Conservation (phyloP, 164 flowering plant genomes). For the Aristolochia contorta region DNA sequence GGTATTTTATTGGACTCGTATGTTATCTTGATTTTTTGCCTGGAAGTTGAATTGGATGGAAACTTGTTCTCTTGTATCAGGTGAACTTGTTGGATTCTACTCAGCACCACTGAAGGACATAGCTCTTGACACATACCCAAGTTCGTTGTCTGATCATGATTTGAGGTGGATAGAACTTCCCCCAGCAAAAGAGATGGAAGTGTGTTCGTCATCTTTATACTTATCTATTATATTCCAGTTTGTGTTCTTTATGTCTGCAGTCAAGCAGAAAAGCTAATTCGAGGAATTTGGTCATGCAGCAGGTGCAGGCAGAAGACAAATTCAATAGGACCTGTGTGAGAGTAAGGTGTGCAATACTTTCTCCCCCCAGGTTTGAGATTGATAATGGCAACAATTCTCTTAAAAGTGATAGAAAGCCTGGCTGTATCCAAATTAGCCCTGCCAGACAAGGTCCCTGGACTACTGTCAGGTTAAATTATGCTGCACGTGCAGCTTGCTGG, state of each 20-base stretch:
- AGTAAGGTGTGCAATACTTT: constrained; percentile 50
- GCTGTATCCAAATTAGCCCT: constrained; percentile 83
- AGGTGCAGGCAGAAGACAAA: constrained; percentile 15
- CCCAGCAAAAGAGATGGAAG: constrained; percentile 31
- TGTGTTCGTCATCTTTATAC: not conserved
- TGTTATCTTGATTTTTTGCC: too few species aligned
- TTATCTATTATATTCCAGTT: not conserved
- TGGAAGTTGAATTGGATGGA: too few species aligned
- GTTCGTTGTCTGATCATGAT: constrained; percentile 18
- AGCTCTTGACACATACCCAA: constrained; percentile 19
- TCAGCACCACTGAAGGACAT: constrained; percentile 58
- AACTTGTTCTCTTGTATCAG: constrained; percentile 24
- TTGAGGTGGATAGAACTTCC: constrained; percentile 59
- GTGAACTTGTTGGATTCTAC: constrained; percentile 58
- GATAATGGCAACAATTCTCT: constrained; percentile 22
- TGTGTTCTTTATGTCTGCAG: not conserved
- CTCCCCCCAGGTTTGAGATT: constrained; percentile 35
- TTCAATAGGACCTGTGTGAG: constrained; percentile 28
- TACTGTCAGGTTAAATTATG: constrained; percentile 76
- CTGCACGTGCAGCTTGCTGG: constrained; percentile 96
- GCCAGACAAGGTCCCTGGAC: constrained; percentile 89
- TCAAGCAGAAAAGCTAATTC: not conserved
- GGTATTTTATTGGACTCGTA: too few species aligned
- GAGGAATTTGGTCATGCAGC: constrained; percentile 22
- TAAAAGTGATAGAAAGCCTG: constrained; percentile 32